phyloP scores from a whole-genome alignment of 139 green algal genomes.

The Picocystis salinarum region DNA sequence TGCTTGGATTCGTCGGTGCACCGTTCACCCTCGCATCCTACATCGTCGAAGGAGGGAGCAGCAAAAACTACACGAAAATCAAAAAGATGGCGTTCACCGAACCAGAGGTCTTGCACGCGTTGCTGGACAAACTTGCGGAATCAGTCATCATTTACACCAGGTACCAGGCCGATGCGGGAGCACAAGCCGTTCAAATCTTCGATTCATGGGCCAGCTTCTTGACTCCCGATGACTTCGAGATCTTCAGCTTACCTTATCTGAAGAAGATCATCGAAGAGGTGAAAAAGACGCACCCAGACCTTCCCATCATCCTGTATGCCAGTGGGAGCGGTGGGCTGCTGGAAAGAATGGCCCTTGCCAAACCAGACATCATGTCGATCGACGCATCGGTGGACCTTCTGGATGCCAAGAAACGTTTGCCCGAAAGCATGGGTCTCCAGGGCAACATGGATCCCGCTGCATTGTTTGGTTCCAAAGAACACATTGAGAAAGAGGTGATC shows the following conservation, averaged over 20 bases:
- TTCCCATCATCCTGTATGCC: constrained; percentile 91
- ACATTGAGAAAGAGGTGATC: constrained; percentile 54
- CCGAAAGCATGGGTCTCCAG: constrained; percentile 55
- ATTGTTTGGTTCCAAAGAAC: constrained; percentile 22
- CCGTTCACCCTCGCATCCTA: constrained; percentile 88
- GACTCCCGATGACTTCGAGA: constrained; percentile 71
- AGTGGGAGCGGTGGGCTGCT: constrained; percentile 57
- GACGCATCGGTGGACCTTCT: constrained; percentile 63
- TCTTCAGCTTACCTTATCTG: constrained; percentile 70
- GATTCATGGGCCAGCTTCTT: constrained; percentile 80
- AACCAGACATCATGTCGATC: constrained; percentile 63
- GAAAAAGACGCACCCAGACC: constrained; percentile 39
- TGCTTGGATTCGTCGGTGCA: constrained; percentile 82
- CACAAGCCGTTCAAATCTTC: constrained; percentile 83
- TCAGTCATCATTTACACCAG: constrained; percentile 72
- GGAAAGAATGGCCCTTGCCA: constrained; percentile 75
- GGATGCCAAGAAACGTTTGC: constrained; percentile 60
- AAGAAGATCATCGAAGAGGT: constrained; percentile 41
- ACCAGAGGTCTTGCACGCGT: constrained; percentile 40
- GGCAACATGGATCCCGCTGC: constrained; percentile 77
- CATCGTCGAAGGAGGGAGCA: constrained; percentile 73
- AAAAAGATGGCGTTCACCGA: constrained; percentile 64
- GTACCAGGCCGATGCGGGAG: constrained; percentile 47
- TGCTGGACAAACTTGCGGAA: constrained; percentile 65
- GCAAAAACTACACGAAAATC: constrained; percentile 71